Conservation (phyloP, 2,329 filamentous ascomycete genomes). For the Sordariomycetes sp. region DNA sequence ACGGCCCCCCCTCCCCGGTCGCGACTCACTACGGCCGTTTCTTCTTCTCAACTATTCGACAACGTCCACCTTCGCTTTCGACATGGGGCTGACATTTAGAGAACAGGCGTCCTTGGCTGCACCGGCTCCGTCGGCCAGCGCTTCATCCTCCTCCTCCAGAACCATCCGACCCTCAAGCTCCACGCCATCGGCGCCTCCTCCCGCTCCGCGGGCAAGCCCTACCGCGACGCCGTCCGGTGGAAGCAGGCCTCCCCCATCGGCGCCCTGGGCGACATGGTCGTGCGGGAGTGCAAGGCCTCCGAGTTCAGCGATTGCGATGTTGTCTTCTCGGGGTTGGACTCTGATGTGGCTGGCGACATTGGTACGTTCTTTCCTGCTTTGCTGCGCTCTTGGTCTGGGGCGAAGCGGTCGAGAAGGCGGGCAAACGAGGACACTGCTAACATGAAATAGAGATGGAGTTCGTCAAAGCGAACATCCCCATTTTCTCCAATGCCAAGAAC, state of each 20-base stretch:
- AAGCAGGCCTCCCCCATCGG: slow-evolving; percentile 85
- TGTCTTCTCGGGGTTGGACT: slow-evolving; percentile 86
- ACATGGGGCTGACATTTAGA: too few species aligned
- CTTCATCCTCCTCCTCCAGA: slow-evolving; percentile 84
- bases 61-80: too few species aligned
- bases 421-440: not conserved
- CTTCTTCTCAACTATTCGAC: not conserved
- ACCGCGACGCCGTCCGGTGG: slow-evolving; percentile 90
- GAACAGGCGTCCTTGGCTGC: slow-evolving; percentile 68
- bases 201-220: slow-evolving; percentile 84
- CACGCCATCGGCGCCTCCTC: slow-evolving; percentile 85
- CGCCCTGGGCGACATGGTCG: slow-evolving; percentile 68
- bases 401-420: not conserved
- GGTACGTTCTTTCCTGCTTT: slow-evolving; percentile 44
- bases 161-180: slow-evolving; percentile 79
- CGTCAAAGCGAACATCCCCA: slow-evolving; percentile 74
- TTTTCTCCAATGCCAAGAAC: slow-evolving; percentile 98
- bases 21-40: too few species aligned
- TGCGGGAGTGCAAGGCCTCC: slow-evolving; percentile 74
- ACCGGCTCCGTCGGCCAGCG: slow-evolving; percentile 93
- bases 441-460: slow-evolving; percentile 65
- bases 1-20: slow-evolving; percentile 4
- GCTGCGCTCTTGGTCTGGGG: not conserved
- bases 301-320: slow-evolving; percentile 87
- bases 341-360: slow-evolving; percentile 84